Conservation (phyloP, 306 rosid genomes). For the Dalbergia oliveri region DNA sequence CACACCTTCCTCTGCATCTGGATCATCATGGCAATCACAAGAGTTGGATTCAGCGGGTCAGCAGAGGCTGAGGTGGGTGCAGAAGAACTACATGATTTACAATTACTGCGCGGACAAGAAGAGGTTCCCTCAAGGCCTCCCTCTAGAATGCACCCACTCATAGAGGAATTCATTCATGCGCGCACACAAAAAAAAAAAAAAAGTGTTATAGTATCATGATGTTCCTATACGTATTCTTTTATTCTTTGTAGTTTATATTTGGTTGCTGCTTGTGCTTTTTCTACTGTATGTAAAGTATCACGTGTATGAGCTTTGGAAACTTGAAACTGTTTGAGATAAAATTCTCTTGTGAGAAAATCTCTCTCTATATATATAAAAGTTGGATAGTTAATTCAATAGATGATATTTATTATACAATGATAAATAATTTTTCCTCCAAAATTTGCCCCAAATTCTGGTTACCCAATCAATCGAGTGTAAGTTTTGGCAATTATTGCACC, state of each 20-base stretch:
- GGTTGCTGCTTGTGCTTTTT: not conserved
- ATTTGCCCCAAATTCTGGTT: no score
- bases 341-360: not conserved
- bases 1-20: slow-evolving; percentile 15
- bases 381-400: no score
- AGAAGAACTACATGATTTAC: slow-evolving; percentile 71
- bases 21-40: slow-evolving; percentile 58
- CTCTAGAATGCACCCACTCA: slow-evolving; percentile 55
- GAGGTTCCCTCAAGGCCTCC: slow-evolving; percentile 72
- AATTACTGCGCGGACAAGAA: slow-evolving; percentile 65
- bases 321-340: not conserved
- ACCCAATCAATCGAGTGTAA: no score
- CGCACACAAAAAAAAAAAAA: not conserved
- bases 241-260: not conserved
- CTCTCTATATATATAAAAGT: no score
- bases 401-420: no score
- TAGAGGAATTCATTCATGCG: slow-evolving; percentile 7
- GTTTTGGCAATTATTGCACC: no score
- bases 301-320: not conserved
- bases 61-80: slow-evolving; percentile 65
- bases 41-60: slow-evolving; percentile 59
- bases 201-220: not conserved
- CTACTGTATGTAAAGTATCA: not conserved
- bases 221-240: not conserved
- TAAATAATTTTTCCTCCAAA: no score